Evolutionary conservation across 2,329 filamentous ascomycete species (phyloP).

Genomic region (Sclerotinia nivalis): DNA sequence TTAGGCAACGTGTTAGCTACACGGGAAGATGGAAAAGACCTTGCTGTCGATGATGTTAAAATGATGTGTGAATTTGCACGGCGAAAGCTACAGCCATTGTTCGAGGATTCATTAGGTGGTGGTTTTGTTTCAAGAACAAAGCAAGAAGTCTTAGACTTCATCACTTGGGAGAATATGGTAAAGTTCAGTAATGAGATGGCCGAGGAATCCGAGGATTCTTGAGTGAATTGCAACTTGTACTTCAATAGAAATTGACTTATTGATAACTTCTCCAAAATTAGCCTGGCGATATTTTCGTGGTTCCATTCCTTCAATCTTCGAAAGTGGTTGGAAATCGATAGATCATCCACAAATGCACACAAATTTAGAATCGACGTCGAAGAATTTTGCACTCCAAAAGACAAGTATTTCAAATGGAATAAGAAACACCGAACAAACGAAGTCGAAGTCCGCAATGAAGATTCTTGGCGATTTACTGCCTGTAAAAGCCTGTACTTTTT

Average conservation of each 20-base stretch:
- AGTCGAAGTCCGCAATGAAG: neutral
- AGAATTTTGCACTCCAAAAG: neutral
- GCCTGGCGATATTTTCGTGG: neutral
- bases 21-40: neutral
- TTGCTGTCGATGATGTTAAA: neutral
- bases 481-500: neutral
- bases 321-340: neutral
- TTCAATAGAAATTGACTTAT: neutral
- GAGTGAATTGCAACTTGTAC: neutral
- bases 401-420: neutral
- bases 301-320: neutral
- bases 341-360: neutral
- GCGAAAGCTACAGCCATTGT: neutral
- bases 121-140: neutral
- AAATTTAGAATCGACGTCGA: neutral
- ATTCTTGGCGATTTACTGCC: neutral
- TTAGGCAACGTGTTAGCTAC: slow-evolving; percentile 14
- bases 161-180: neutral
- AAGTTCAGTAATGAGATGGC: neutral
- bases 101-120: slow-evolving; percentile 19
- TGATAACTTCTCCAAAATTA: neutral
- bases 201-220: neutral
- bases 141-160: slow-evolving; percentile 18
- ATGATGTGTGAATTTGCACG: neutral
- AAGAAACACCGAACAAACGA: neutral